Evolutionary conservation across 106 monocot genomes (phyloP).

Genomic region (Platanthera zijinensis): DNA sequence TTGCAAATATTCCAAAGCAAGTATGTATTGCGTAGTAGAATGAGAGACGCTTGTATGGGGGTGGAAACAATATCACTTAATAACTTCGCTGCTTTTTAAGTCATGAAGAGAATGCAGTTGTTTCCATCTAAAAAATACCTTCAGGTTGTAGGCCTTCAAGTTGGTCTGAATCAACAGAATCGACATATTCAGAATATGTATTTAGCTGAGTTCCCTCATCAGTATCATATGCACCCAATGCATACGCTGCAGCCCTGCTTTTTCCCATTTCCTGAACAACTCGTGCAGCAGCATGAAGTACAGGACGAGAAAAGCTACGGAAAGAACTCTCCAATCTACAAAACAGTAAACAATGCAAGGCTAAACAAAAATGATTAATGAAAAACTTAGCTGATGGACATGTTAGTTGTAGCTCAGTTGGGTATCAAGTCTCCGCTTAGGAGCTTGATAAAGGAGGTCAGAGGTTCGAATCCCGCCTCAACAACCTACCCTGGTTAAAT

Average conservation of each 20-base stretch:
- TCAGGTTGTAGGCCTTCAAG: constrained; percentile 62
- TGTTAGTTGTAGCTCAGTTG: background rate
- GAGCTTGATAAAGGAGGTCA: too few species aligned
- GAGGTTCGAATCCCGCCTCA: too few species aligned
- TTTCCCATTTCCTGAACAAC: constrained; percentile 99
- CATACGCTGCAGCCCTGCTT: constrained; percentile 96
- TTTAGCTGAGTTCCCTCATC: constrained; percentile 68
- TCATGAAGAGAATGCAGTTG: background rate
- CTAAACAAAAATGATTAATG: background rate
- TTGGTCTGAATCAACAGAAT: constrained; percentile 59
- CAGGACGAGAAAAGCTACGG: constrained; percentile 94
- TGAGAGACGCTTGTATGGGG: background rate
- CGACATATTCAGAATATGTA: constrained; percentile 65
- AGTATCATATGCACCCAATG: constrained; percentile 67
- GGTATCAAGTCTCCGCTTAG: too few species aligned
- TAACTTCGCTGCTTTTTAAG: background rate
- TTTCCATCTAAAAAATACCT: constrained; percentile 30
- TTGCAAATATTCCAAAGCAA: background rate
- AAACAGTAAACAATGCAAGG: background rate
- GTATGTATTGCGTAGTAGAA: background rate
- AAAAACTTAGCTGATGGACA: background rate
- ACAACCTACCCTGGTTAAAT: too few species aligned
- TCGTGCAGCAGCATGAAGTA: constrained; percentile 92
- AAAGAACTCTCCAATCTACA: constrained; percentile 90
- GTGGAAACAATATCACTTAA: background rate